These are phyloP conservation scores for Fomitopsis palustris DNA, from an alignment of 1,284 basidiomycete genomes.

Conservation along the genomic window DNA sequence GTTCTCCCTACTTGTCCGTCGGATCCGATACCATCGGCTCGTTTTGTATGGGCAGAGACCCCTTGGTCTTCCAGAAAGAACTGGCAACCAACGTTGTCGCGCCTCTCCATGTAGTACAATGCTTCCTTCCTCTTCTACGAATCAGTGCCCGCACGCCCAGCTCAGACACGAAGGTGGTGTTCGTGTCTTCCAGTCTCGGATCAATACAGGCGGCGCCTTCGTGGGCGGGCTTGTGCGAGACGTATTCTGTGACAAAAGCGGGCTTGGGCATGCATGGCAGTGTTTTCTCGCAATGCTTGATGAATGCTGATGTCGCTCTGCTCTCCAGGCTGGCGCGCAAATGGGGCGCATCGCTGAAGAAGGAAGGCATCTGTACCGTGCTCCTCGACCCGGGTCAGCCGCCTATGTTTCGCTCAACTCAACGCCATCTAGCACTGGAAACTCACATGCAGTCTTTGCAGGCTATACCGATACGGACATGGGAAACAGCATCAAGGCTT, in stretches of 20 bases:
- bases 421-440: too few relatives aligned
- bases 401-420: neutral
- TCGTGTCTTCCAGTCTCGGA: neutral
- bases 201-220: neutral
- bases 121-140: conserved; percentile 5
- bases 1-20: neutral
- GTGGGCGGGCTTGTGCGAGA: neutral
- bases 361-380: neutral
- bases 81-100: conserved; percentile 4
- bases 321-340: neutral
- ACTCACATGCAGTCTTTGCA: neutral
- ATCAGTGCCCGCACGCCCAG: too few relatives aligned
- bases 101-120: conserved; percentile 2
- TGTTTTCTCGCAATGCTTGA: too few relatives aligned
- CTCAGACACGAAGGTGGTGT: neutral
- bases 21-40: neutral
- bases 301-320: neutral
- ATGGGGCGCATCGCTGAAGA: neutral
- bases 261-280: conserved; percentile 8
- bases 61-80: conserved; percentile 2
- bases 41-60: conserved; percentile 2
- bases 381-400: neutral
- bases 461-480: neutral
- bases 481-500: neutral
- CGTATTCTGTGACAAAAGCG: conserved; percentile 6